Evolutionary conservation across 176 grass and related monocot genomes (phyloP), one percentile per base, ranked within the genome.

Genomic region (Aegilops tauschii): DNA sequence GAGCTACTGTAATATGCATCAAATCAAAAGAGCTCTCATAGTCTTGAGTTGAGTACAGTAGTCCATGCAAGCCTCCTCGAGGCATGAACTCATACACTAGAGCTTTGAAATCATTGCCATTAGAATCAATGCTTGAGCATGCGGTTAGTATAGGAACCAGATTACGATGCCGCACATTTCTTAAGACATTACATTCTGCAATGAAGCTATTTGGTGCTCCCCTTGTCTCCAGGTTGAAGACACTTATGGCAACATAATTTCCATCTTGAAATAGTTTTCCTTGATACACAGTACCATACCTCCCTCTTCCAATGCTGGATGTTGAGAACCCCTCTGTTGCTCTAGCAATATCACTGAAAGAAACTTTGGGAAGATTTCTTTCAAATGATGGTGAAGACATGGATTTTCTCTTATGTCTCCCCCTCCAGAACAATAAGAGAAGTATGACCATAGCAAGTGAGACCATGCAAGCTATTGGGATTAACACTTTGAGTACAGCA

Each of bases 161-260:
- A 80, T 91, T 91, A 6, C 89, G 65, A 56, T 91, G 89, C 1
- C 89, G 62, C n/a, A 84, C 36, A 47, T 42, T 88, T 74, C 76
- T 85, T 34, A 88, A 50, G 35, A 66, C 75, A 73, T 36, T 82
- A 52, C 89, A 91, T 76, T 91, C 88, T 45, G 63, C 79, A 31
- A 79, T 82, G 44, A 90, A 90, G 56, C 84, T 90, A 30, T 67
- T 90, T 42, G 42, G 69, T 63, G 50, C 74, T 39, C 83, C 76
- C 28, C 5, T 47, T 61, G 39, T 63, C 11, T 81, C 39, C 68
- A 87, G 56, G 42, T 77, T 83, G 69, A 90, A 50, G 16, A 87
- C 78, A 47, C 87, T 91, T 32, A 91, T 69, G 9, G 85, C 89
- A 61, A 87, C 85, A 31, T 28, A n/a, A 34, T 6, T 23, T 61